Conservation (phyloP, 257 asterid species). For the Marsdenia floribunda region DNA sequence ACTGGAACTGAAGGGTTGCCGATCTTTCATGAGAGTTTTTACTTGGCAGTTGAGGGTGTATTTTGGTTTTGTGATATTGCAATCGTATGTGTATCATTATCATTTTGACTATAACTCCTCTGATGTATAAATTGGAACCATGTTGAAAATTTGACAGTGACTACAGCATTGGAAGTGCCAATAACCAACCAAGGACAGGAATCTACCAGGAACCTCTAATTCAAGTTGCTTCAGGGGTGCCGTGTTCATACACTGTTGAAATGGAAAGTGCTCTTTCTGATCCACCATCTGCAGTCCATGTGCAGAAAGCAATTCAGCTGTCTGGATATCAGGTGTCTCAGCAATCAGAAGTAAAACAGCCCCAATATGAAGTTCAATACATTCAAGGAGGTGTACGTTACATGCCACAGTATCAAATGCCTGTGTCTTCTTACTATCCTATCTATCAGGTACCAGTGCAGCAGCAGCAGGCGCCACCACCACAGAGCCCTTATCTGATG, state of each 20-base stretch:
- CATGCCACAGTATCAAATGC: constrained; percentile 29
- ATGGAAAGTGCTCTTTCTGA: constrained; percentile 32
- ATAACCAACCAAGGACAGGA: constrained; percentile 31
- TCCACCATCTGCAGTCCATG: constrained; percentile 27
- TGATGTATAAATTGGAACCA: constrained; percentile 5
- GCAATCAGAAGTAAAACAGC: constrained; percentile 43
- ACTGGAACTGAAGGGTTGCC: neutral
- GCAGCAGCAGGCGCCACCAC: constrained; percentile 25
- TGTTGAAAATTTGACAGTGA: constrained; percentile 49
- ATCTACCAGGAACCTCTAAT: constrained; percentile 41
- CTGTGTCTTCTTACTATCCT: constrained; percentile 58
- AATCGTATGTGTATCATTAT: neutral
- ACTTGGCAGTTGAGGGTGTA: neutral
- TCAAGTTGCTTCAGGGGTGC: constrained; percentile 45
- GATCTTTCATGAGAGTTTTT: neutral
- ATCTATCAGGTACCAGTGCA: constrained; percentile 60
- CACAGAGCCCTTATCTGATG: constrained; percentile 30
- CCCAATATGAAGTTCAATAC: constrained; percentile 45
- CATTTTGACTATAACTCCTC: neutral
- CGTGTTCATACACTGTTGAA: constrained; percentile 27
- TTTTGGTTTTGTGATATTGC: neutral
- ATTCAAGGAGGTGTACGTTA: constrained; percentile 53
- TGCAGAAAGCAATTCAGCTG: constrained; percentile 34
- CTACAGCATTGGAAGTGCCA: constrained; percentile 40
- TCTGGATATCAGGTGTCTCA: constrained; percentile 49